These are phyloP conservation scores for Colletotrichum aenigma DNA, from an alignment of 2,329 filamentous ascomycete genomes.

Conservation along the genomic window DNA sequence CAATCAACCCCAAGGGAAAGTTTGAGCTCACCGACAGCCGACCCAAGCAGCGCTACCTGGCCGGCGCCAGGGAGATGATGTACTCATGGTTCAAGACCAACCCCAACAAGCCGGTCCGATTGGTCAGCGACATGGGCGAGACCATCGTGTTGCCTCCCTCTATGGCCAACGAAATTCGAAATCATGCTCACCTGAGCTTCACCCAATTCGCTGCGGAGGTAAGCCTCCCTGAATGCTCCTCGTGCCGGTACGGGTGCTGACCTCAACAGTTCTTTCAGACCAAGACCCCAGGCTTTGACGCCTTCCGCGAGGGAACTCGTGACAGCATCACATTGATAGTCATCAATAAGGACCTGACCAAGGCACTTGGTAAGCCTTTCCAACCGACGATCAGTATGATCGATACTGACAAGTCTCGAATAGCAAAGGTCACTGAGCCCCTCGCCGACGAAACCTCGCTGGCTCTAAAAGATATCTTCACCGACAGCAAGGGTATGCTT, in stretches of 20 bases:
- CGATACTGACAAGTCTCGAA: not conserved
- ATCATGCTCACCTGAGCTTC: not conserved
- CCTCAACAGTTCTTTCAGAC: not conserved
- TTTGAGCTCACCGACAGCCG: constrained; percentile 1
- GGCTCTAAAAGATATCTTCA: not conserved
- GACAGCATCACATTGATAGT: not conserved
- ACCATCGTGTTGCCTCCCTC: not conserved
- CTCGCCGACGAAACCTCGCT: not conserved
- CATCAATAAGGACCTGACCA: constrained; percentile 8
- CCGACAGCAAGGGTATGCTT: not conserved
- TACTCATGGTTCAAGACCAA: not conserved
- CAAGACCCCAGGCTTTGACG: not conserved
- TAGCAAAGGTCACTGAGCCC: constrained; percentile 8
- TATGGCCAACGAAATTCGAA: constrained; percentile 6
- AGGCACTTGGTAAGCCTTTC: not conserved
- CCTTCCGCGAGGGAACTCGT: not conserved
- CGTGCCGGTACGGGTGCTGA: too few relatives aligned
- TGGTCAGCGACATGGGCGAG: not conserved
- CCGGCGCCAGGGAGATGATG: not conserved
- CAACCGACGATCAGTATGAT: too few relatives aligned
- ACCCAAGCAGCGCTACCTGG: not conserved
- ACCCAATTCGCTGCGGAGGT: not conserved
- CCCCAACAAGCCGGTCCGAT: not conserved
- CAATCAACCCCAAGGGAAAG: not conserved
- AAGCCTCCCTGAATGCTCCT: not conserved